Evolutionary conservation across 306 rosid species (phyloP).

Genomic region (Corylus americana): DNA sequence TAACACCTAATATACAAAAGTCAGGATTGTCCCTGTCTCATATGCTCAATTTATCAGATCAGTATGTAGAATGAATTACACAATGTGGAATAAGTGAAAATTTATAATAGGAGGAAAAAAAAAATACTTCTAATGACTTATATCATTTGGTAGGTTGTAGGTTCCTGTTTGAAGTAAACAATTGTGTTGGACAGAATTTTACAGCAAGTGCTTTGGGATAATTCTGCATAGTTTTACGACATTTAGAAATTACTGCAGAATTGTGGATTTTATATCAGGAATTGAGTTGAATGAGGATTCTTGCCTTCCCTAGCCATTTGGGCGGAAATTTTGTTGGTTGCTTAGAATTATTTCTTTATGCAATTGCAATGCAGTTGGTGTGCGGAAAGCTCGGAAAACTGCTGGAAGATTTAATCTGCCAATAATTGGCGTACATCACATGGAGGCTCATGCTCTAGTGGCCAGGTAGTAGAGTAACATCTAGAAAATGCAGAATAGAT

Average conservation of each 20-base stretch:
- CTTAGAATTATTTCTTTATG: constrained; percentile 21
- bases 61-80: not conserved
- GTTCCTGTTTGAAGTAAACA: not conserved
- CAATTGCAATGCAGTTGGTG: constrained; percentile 71
- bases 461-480: constrained; percentile 61
- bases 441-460: constrained; percentile 99
- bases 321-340: constrained; percentile 27
- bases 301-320: constrained; percentile 3
- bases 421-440: constrained; percentile 89
- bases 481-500: constrained; percentile 6
- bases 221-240: not conserved
- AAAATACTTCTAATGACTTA: not conserved
- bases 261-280: not conserved
- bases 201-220: not conserved
- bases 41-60: not conserved
- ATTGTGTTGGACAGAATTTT: not conserved
- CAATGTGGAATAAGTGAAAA: not conserved
- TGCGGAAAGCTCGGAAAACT: constrained; percentile 75
- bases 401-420: constrained; percentile 70
- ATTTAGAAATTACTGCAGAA: not conserved
- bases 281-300: constrained; percentile 5
- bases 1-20: not conserved
- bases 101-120: not conserved
- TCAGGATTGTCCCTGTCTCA: not conserved
- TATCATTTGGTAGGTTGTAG: not conserved